Base-by-base conservation (phyloP, 345 rosid genomes). In the Fremontodendron californicum region DNA sequence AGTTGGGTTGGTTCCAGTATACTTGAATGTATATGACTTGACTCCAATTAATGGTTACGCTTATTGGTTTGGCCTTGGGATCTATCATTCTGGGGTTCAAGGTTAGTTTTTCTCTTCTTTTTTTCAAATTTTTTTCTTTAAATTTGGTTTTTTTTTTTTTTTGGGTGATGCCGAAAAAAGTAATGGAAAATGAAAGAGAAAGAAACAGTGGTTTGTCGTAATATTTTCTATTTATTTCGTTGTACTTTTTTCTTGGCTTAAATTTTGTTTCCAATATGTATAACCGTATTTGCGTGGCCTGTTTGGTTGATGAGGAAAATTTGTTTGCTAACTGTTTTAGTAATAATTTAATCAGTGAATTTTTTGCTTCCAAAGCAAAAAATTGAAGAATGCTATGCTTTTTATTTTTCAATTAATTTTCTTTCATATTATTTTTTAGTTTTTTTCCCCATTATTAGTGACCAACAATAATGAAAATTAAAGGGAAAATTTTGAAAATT, bases 21-120 rank as follows among this genome's bases (percentile, higher is more conserved):
- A 92, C 80, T 80, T 95, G 85, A 95, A 95, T 84, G 99, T 93
- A 18, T 95, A 95, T 82, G 99, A 95, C 82, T 83, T 95, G 81
- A 93, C 99, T 45, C 90, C 99, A 48, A 88, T 93, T 70, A 95
- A 95, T 82, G 98, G 90, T 49, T 95, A 95, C 74, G 98, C 98
- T 66, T 95, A 95, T 71, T 95, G 99, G 99, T 68, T 95, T 25
- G 98, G 99, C 25, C 98, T 95, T 58, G 97, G 99, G 68, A 86
- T 95, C 74, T 95, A 93, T 82, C 99, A 95, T 84, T 95, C 98
- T 49, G 98, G 99, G 52, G 98, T 95, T n/a, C 96, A 93, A 87
- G 93, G 98, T 95, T 15, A 52, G 67, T 13, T 15, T 42, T 60
- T 2, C n/a, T 61, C 33, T 60, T 58, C 46, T 76, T 77, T 3